These are phyloP conservation scores for Gracilaria caudata DNA, from an alignment of 23 red algal species.

Conservation along the genomic window DNA sequence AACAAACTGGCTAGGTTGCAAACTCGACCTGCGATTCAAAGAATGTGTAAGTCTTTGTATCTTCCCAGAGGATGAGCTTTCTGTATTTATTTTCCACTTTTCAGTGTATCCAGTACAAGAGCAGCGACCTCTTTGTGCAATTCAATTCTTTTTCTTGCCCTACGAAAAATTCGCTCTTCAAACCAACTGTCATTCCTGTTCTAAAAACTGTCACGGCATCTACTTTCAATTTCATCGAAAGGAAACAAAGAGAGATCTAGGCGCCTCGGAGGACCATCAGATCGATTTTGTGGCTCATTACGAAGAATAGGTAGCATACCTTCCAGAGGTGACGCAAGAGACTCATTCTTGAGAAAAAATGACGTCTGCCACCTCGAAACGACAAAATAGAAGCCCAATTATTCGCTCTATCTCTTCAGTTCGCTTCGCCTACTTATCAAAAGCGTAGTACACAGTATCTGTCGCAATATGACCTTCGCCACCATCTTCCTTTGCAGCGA, in stretches of 20 bases:
- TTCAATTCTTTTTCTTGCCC: slow-evolving; percentile 54
- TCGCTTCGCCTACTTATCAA: slow-evolving; percentile 65
- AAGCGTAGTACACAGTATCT: slow-evolving; percentile 59
- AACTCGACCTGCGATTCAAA: slow-evolving; percentile 11
- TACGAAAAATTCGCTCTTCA: slow-evolving; percentile 4
- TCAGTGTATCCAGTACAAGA: slow-evolving; percentile 46
- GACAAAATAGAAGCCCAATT: slow-evolving; percentile 41
- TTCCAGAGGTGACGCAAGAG: slow-evolving; percentile 53
- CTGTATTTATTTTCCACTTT: slow-evolving; percentile 48
- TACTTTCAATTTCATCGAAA: slow-evolving; percentile 34
- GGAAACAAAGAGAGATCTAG: slow-evolving; percentile 17
- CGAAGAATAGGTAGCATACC: slow-evolving; percentile 36
- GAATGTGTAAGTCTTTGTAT: slow-evolving; percentile 42
- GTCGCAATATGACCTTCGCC: slow-evolving; percentile 66
- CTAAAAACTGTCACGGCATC: slow-evolving; percentile 34
- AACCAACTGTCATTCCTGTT: slow-evolving; percentile 9
- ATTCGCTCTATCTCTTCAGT: slow-evolving; percentile 55
- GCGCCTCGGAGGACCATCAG: slow-evolving; percentile 38
- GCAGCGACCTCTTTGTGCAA: slow-evolving; percentile 57
- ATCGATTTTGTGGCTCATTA: slow-evolving; percentile 51
- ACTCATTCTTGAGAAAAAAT: slow-evolving; percentile 45
- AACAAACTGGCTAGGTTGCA: slow-evolving; percentile 47
- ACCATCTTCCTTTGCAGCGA: slow-evolving; percentile 67
- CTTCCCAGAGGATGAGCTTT: background rate
- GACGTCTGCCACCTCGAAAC: slow-evolving; percentile 46